Conservation (phyloP, 495 filamentous ascomycete genomes). For the Darksidea phi region DNA sequence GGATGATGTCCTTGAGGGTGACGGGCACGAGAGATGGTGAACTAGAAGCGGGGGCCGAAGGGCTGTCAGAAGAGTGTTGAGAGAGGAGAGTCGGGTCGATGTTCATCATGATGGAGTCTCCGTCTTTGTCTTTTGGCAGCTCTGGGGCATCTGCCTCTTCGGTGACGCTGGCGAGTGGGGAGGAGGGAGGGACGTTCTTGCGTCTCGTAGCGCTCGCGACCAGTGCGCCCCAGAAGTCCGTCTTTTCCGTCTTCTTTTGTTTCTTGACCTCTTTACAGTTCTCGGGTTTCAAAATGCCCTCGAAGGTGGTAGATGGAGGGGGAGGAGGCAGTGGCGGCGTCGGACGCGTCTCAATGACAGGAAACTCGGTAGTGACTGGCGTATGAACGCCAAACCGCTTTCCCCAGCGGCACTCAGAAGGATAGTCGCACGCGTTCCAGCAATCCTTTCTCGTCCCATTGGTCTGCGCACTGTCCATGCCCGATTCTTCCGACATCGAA, state of each 20-base stretch:
- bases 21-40: background rate
- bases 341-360: background rate
- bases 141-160: background rate
- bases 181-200: slow-evolving; percentile 13
- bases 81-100: background rate
- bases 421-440: slow-evolving; percentile 43
- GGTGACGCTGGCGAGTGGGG: slow-evolving; percentile 8
- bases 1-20: slow-evolving; percentile 3
- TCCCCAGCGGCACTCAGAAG: slow-evolving; percentile 45
- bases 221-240: slow-evolving; percentile 34
- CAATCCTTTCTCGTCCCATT: slow-evolving; percentile 38
- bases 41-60: background rate
- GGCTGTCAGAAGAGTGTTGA: too few species aligned
- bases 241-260: slow-evolving; percentile 23
- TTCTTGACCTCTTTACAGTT: slow-evolving; percentile 1
- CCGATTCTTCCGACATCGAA: background rate
- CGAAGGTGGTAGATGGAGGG: background rate
- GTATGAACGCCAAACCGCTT: slow-evolving; percentile 34
- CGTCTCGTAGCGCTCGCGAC: slow-evolving; percentile 29
- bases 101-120: background rate
- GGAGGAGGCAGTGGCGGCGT: background rate
- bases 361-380: slow-evolving; percentile 7
- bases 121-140: background rate
- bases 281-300: slow-evolving; percentile 21
- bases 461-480: background rate